Conservation (phyloP, 305 asterid species). For the Fraxinus angustifolia region DNA sequence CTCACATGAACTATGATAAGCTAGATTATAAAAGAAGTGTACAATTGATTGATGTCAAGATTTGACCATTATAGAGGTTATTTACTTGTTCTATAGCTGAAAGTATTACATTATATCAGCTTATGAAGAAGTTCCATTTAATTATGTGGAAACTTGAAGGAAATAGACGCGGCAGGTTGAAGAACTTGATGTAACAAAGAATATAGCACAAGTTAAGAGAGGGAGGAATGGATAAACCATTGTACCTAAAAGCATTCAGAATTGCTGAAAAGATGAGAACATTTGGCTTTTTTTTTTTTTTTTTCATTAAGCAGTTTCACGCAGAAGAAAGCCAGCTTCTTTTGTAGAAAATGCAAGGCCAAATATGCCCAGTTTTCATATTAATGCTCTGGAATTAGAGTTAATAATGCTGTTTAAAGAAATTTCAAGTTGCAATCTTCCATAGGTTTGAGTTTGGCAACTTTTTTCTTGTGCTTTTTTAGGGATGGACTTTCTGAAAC, state of each 20-base stretch:
- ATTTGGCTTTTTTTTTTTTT: neutral
- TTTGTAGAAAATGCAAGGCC: neutral
- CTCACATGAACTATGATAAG: conserved; percentile 1
- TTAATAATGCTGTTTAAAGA: neutral
- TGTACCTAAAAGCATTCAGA: too few species aligned
- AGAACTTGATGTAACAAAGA: too few species aligned
- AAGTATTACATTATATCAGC: neutral
- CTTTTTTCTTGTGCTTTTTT: neutral
- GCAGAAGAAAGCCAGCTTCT: neutral
- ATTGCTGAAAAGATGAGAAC: too few species aligned
- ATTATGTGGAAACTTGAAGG: too few species aligned
- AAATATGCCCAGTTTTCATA: neutral
- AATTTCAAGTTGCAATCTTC: neutral
- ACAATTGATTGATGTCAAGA: neutral
- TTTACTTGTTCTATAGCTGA: neutral
- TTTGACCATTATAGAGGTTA: neutral
- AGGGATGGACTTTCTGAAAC: neutral
- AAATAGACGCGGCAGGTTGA: too few species aligned
- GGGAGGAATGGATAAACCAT: too few species aligned
- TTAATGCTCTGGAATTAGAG: neutral
- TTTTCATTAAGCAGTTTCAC: neutral
- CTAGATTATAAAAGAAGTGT: neutral
- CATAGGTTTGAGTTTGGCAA: neutral
- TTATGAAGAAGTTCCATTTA: neutral
- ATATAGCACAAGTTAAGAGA: too few species aligned